Evolutionary conservation across 1,284 basidiomycete genomes (phyloP), one percentile per base, ranked within the genome.

Genomic region (Athelia psychrophila): DNA sequence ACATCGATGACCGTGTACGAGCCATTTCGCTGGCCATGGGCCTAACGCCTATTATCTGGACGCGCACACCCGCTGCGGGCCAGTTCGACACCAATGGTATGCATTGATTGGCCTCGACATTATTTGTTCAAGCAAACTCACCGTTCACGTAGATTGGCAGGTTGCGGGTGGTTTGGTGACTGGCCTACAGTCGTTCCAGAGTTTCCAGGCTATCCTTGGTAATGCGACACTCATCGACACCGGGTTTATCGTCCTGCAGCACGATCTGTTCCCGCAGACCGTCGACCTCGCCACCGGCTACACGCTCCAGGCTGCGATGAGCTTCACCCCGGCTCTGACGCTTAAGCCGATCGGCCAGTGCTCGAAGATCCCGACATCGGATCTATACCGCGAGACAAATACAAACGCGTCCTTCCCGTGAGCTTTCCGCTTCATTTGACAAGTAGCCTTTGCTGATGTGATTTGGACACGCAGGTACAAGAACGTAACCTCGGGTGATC

Each of bases 241-340:
- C 47, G 86, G 85, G 40, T 96, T 96, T 77, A 86, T 95, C 64
- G 93, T 96, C 44, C 79, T 98, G 50, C 77, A 91, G 66, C 93
- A 96, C 65, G 93, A 95, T 69, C 73, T 95, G 45, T 95, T 84
- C 66, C 77, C 89, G 62, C 82, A 91, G 62, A 90, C 89, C 13
- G 92, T 95, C 49, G 91, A 95, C 61, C 82, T 97, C 55, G 93
- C 93, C 27, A 79, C 90, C 55, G 91, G 91, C 46, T 95, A 93
- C 73, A 88, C 90, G 58, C 75, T 96, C n/a, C 80, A 88, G 50
- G 73, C 81, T 40, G 89, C 89, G 22, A 64, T 83, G 57, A 74
- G 56, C 13, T 81, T 81, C 70, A 70, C 76, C 44, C 85, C 86
- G 47, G 64, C 76, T 16, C 80, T 93, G 65, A 83, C 70, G 84